These are phyloP conservation scores for Botrytis tulipae DNA, from an alignment of 2,329 filamentous ascomycete species.

Conservation along the genomic window DNA sequence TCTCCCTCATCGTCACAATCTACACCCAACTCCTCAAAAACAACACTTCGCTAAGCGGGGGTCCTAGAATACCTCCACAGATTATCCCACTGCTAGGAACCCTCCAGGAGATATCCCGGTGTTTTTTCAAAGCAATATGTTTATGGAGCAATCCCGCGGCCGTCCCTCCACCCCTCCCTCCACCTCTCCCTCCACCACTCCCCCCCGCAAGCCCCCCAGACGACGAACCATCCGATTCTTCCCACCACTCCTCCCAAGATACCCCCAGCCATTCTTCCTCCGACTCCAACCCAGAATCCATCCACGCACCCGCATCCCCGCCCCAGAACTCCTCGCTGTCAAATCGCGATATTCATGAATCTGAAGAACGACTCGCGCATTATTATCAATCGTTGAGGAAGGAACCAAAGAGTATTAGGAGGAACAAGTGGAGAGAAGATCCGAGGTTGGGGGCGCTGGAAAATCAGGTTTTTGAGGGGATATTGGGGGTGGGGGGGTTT, in stretches of 20 bases:
- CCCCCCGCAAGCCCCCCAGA: too few species aligned
- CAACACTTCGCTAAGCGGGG: background rate
- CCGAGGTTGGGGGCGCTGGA: background rate
- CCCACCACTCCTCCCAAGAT: background rate
- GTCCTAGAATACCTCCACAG: background rate
- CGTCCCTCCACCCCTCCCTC: fast-evolving
- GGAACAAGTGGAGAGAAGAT: background rate
- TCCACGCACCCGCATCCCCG: background rate
- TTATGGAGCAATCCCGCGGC: background rate
- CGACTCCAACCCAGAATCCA: background rate
- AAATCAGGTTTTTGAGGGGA: background rate
- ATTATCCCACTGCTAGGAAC: background rate
- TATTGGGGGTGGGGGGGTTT: background rate
- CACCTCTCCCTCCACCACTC: fast-evolving
- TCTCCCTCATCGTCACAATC: background rate
- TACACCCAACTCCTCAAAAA: background rate
- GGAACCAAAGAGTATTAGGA: background rate
- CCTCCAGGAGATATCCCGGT: background rate
- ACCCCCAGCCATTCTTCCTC: background rate
- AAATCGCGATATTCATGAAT: background rate
- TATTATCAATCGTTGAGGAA: background rate
- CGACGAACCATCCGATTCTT: background rate
- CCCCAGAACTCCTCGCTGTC: background rate
- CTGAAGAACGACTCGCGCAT: background rate
- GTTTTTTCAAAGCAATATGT: background rate